Percentiles rank a stretch among this genome's conserved stretches.
Evolutionary conservation across 2,329 filamentous ascomycete genomes (phyloP).

Genomic region (Colletotrichum karsti): DNA sequence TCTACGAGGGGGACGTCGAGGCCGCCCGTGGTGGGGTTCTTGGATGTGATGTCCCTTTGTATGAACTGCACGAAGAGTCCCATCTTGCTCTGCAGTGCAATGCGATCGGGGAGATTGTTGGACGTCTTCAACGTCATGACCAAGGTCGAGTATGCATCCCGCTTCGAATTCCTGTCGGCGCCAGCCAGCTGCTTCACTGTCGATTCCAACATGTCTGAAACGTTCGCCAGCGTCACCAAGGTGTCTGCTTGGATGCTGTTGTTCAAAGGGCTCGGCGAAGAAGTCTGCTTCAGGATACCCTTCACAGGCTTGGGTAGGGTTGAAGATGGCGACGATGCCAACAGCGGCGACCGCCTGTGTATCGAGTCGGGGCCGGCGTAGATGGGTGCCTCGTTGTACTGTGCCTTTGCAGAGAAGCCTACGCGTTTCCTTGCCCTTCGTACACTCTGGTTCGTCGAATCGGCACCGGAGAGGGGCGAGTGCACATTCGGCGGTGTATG

Average conservation of each 20-base stretch:
- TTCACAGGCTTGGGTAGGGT: constrained; percentile 58
- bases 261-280: constrained; percentile 55
- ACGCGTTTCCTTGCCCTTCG: constrained; percentile 61
- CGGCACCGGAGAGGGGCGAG: constrained; percentile 52
- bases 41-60: constrained; percentile 78
- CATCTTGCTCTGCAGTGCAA: constrained; percentile 80
- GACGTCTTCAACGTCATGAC: constrained; percentile 81
- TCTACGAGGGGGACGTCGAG: constrained; percentile 76
- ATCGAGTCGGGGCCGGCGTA: constrained; percentile 48
- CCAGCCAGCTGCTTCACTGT: constrained; percentile 83
- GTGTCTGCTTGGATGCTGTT: constrained; percentile 46
- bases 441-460: constrained; percentile 52
- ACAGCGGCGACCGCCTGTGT: constrained; percentile 48
- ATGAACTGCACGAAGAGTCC: constrained; percentile 82
- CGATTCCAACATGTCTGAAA: constrained; percentile 86
- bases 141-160: constrained; percentile 89
- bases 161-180: constrained; percentile 73
- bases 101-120: constrained; percentile 80
- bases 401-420: constrained; percentile 64
- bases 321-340: constrained; percentile 49
- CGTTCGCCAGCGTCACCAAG: constrained; percentile 55
- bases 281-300: constrained; percentile 81
- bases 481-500: constrained; percentile 63
- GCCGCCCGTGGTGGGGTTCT: constrained; percentile 57
- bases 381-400: constrained; percentile 63